phyloP scores from a whole-genome alignment of 805 yeast species.

The Wickerhamomyces rabaulensis region DNA sequence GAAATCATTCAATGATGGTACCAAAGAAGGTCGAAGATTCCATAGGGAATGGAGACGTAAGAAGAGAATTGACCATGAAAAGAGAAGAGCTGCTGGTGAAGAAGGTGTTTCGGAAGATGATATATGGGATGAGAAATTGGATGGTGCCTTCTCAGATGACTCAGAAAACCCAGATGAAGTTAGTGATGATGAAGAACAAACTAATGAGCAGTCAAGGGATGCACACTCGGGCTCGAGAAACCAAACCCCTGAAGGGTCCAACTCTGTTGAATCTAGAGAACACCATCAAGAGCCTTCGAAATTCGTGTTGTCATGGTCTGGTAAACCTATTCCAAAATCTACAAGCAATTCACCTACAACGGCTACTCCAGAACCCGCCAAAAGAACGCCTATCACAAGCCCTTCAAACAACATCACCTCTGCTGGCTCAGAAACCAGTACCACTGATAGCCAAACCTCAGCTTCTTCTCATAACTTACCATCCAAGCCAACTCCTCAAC shows the following conservation, averaged over 20 bases:
- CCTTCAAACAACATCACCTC: neutral
- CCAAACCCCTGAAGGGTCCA: too few relatives aligned
- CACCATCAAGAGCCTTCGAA: neutral
- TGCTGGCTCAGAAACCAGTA: neutral
- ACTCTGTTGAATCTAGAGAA: neutral
- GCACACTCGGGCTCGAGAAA: too few relatives aligned
- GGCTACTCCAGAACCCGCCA: too few relatives aligned
- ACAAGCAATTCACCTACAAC: neutral
- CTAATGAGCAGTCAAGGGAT: too few relatives aligned
- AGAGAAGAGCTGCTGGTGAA: conserved; percentile 2
- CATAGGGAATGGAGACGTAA: neutral
- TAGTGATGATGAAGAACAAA: neutral
- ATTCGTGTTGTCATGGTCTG: neutral
- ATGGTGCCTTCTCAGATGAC: conserved; percentile 2
- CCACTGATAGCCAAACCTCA: neutral
- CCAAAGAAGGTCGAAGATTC: conserved; percentile 2
- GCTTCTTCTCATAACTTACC: neutral
- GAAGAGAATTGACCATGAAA: neutral
- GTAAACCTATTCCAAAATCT: neutral
- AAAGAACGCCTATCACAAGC: neutral
- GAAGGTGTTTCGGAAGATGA: conserved; percentile 4
- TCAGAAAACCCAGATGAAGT: neutral
- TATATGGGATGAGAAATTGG: neutral
- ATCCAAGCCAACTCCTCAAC: neutral
- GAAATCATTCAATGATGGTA: neutral